Evolutionary conservation across 441 rosid genomes (phyloP).

Genomic region (Gossypium lobatum): DNA sequence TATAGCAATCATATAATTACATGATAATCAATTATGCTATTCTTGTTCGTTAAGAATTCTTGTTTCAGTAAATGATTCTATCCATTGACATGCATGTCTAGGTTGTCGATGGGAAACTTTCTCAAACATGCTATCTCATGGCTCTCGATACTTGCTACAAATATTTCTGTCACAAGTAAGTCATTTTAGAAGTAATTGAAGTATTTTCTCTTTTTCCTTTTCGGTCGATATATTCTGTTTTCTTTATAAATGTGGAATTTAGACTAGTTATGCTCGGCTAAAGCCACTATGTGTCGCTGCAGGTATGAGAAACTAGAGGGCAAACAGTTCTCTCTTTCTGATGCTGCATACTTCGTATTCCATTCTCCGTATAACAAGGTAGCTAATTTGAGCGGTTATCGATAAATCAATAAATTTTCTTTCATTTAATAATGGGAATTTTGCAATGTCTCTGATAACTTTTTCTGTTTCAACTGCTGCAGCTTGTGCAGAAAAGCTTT

Average conservation of each 20-base stretch:
- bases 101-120: conserved; percentile 99
- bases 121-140: conserved; percentile 97
- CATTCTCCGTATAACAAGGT: conserved; percentile 99
- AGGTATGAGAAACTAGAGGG: conserved; percentile 85
- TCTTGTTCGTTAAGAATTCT: not conserved
- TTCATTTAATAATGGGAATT: not conserved
- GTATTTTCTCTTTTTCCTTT: not conserved
- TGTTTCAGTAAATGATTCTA: conserved; percentile 2
- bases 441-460: not conserved
- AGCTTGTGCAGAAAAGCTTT: conserved; percentile 99
- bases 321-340: conserved; percentile 68
- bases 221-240: not conserved
- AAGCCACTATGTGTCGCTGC: conserved; percentile 17
- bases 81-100: conserved; percentile 16
- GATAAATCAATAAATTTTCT: not conserved
- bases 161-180: conserved; percentile 74
- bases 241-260: not conserved
- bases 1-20: not conserved
- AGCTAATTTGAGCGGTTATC: not conserved
- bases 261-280: not conserved
- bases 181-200: not conserved
- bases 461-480: conserved; percentile 27
- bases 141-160: conserved; percentile 94
- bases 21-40: not conserved
- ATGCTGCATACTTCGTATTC: conserved; percentile 74